Base-by-base conservation (phyloP, 2,329 filamentous ascomycete genomes). In the Claviceps maximensis region DNA sequence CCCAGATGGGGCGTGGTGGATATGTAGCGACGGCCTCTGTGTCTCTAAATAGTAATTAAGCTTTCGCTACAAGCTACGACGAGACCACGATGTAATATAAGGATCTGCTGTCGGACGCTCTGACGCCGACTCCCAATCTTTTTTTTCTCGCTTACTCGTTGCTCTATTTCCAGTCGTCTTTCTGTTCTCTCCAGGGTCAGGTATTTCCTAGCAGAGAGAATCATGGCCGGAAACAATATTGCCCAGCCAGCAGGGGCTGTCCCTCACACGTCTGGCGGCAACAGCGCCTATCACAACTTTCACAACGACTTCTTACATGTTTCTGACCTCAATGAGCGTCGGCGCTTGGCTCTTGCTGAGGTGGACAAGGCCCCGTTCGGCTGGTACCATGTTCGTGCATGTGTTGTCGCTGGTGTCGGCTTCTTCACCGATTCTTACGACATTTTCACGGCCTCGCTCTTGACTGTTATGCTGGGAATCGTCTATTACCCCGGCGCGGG, bases 351-450 rank as follows among this genome's bases (percentile, higher is more conserved):
- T 44, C 83, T 93, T 51, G 85, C 86, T 40, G 84, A 90, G 69
- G 84, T 91, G 60, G 87, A 91, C 72, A 84, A 84, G 71, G 86
- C 86, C 10, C 83, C 83, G 3, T 90, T 91, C 56, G 84, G 87
- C 62, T 91, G 87, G 86, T 88, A 89, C 65, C 87, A 93, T 63
- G 79, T 90, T 54, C 79, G 87, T 42, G 84, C 87, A 54, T 79
- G 87, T 52, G 71, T 87, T 9, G 87, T 91, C 25, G 87, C 87
- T 31, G 87, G 88, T 61, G 84, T 91, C 56, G 88, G 87, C 60
- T 93, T 94, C 79, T 93, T 93, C 70, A 91, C 87, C 17, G 88
- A 91, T 65, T 86, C 86, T 3, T 91, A 90, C 69, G 83, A 86
- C 63, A 87, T 89, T 71, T 93, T 93, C 67, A 82, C 84, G 63